phyloP scores from a whole-genome alignment of 2,329 filamentous ascomycete species.

The Fusarium xylarioides region DNA sequence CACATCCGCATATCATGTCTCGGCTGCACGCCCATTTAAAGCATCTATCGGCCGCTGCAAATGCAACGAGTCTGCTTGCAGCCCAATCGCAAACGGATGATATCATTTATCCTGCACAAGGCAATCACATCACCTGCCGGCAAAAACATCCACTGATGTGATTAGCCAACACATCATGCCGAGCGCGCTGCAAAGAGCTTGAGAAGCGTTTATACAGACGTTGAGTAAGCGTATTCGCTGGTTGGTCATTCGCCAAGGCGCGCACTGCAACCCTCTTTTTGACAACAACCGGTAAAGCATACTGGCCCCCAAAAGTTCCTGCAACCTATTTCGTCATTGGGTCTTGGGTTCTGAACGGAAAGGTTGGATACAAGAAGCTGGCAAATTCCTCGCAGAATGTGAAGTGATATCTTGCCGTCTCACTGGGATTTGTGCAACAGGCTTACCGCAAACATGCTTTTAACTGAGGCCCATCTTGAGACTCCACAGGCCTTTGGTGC shows the following conservation, averaged over 20 bases:
- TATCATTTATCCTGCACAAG: not conserved
- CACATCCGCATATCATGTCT: not conserved
- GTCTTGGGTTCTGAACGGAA: fast-evolving
- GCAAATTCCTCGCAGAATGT: fast-evolving
- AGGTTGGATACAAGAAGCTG: not conserved
- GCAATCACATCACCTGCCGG: not conserved
- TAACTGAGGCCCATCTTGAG: not conserved
- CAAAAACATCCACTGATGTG: not conserved
- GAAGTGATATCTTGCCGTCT: too few relatives aligned
- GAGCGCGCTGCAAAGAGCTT: not conserved
- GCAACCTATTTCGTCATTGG: not conserved
- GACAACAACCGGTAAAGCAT: not conserved
- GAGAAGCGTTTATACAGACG: not conserved
- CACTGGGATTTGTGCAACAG: too few relatives aligned
- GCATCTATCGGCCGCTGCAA: not conserved
- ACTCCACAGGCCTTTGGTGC: not conserved
- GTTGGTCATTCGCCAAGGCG: not conserved
- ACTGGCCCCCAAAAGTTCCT: not conserved
- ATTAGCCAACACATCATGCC: not conserved
- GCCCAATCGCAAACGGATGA: not conserved
- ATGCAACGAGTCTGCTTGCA: too few relatives aligned
- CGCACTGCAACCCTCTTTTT: not conserved
- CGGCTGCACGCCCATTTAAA: not conserved
- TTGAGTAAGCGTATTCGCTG: not conserved
- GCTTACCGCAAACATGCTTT: not conserved